Evolutionary conservation across 371 early-diverging fungal genomes (phyloP).

Genomic region (Syncephalastrum racemosum): DNA sequence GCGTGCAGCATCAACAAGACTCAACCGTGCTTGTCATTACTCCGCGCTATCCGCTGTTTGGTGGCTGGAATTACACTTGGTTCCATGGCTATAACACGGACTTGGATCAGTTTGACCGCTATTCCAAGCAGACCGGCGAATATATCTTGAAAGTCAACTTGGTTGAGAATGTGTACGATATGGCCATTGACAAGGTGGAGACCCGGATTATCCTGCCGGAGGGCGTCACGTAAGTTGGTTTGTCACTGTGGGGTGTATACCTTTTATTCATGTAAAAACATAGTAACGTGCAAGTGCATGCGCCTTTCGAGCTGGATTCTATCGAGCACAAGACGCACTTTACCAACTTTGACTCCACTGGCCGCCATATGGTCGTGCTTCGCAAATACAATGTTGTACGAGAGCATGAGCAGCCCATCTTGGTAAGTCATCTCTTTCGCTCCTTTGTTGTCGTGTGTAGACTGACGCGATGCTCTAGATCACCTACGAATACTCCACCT

Average conservation of each 20-base stretch:
- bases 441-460: not conserved
- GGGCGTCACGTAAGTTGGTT: slow-evolving; percentile 76
- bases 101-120: slow-evolving; percentile 53
- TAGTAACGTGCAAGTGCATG: slow-evolving; percentile 58
- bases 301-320: slow-evolving; percentile 56
- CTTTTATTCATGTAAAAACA: not conserved
- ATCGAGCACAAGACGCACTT: slow-evolving; percentile 40
- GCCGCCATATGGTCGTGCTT: slow-evolving; percentile 63
- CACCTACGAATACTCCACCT: slow-evolving; percentile 39
- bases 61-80: slow-evolving; percentile 96
- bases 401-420: slow-evolving; percentile 53
- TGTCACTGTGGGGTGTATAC: not conserved
- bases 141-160: slow-evolving; percentile 73
- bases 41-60: slow-evolving; percentile 93
- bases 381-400: slow-evolving; percentile 64
- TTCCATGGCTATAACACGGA: slow-evolving; percentile 88
- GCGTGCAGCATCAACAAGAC: slow-evolving; percentile 51
- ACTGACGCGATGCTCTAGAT: slow-evolving; percentile 27
- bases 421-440: slow-evolving; percentile 27
- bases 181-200: slow-evolving; percentile 64
- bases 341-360: slow-evolving; percentile 77
- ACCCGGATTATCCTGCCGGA: slow-evolving; percentile 88
- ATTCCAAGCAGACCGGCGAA: slow-evolving; percentile 40
- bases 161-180: slow-evolving; percentile 62
- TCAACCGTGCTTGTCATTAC: slow-evolving; percentile 64